These are phyloP conservation scores for Trichosporon sp. DNA, from an alignment of 1,284 basidiomycete genomes.

Conservation along the genomic window DNA sequence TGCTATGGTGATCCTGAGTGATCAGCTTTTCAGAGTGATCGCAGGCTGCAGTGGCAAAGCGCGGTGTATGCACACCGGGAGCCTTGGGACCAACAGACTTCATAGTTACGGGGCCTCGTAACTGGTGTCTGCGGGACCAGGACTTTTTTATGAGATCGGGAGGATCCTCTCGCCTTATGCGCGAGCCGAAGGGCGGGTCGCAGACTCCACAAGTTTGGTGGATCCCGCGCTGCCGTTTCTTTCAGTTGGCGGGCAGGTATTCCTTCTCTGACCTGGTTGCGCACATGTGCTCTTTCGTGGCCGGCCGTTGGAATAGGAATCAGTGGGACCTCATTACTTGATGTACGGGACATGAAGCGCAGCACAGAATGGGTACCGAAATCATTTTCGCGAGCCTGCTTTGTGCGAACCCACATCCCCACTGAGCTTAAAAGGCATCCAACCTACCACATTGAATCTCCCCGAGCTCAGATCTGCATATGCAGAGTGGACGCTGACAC, in stretches of 20 bases:
- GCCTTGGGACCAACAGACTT: conserved; percentile 8
- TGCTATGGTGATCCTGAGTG: background rate
- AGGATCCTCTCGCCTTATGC: background rate
- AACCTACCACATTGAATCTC: too few species aligned
- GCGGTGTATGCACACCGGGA: background rate
- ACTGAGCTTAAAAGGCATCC: background rate
- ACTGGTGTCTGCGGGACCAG: conserved; percentile 15
- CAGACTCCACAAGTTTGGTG: conserved; percentile 1
- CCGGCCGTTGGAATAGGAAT: background rate
- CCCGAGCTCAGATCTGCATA: too few species aligned
- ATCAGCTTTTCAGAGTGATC: conserved; percentile 1
- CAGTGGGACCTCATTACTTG: background rate
- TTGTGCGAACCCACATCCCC: background rate
- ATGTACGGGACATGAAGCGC: background rate
- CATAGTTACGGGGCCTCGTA: conserved; percentile 17
- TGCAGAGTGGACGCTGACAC: conserved; percentile 16
- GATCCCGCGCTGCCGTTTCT: conserved; percentile 10
- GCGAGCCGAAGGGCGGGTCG: background rate
- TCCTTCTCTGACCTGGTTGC: background rate
- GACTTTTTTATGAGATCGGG: background rate
- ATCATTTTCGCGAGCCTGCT: background rate
- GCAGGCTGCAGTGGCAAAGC: background rate
- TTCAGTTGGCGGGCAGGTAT: background rate
- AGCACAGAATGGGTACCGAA: background rate
- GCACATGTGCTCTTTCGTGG: background rate